Evolutionary conservation across 129 eudicot species (phyloP).

Genomic region (Chrysanthemum lavandulifolium): DNA sequence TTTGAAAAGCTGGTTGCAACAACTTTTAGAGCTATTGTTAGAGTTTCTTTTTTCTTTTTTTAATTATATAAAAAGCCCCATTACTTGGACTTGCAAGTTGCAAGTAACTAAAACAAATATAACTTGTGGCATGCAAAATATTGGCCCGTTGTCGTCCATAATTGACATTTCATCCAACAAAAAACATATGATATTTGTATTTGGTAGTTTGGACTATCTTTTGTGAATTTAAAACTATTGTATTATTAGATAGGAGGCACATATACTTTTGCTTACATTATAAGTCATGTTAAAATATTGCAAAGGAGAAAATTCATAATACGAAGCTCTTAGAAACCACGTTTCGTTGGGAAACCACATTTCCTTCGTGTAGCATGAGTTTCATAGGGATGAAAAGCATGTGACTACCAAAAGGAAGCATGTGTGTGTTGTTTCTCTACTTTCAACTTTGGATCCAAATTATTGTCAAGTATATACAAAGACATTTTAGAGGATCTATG

Average conservation of each 20-base stretch:
- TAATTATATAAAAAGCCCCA: conserved; percentile 17
- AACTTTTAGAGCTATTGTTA: too few species aligned
- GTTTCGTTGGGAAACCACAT: conserved; percentile 1
- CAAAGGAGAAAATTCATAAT: too few species aligned
- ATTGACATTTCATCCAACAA: conserved; percentile 25
- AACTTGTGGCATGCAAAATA: conserved; percentile 3
- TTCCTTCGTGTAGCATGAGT: conserved; percentile 15
- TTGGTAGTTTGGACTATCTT: background rate
- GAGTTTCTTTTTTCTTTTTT: too few species aligned
- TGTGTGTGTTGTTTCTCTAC: background rate
- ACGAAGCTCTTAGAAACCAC: background rate
- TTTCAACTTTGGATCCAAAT: background rate
- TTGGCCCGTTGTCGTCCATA: conserved; percentile 18
- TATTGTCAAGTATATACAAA: background rate
- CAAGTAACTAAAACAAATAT: background rate
- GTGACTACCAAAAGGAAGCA: background rate
- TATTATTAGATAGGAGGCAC: background rate
- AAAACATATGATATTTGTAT: background rate
- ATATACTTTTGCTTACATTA: too few species aligned
- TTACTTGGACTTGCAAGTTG: conserved; percentile 26
- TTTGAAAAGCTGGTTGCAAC: too few species aligned
- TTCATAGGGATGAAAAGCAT: background rate
- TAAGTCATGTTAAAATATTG: background rate
- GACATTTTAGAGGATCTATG: background rate
- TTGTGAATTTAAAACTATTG: background rate